Base-by-base conservation (phyloP, 2,329 filamentous ascomycete genomes). In the Beauveria varroae region DNA sequence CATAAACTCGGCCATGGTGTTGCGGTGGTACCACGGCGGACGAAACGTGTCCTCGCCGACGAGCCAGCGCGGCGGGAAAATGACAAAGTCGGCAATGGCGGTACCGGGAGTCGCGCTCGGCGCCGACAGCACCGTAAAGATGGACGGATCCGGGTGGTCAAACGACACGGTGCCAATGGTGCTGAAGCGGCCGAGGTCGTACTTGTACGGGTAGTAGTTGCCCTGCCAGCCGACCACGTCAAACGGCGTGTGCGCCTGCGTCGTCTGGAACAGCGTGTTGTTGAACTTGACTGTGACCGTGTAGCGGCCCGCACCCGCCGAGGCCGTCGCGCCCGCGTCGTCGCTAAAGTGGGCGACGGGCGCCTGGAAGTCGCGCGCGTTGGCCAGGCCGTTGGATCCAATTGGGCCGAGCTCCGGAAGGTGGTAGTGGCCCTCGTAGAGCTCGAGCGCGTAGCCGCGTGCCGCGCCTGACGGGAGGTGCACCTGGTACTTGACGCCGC, bases 171-270 rank as follows among this genome's bases (percentile, higher is more conserved):
- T 85, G 22, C 89, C 89, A 50, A 93, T 86, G 49, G 84, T 85
- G 74, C 87, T 89, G 79, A 91, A 93, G 37, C 88, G 84, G 28
- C 86, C 87, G 1, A 93, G 80, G 68, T 92, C 89, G 75, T 93
- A 93, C 74, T 93, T 93, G 81, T 86, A 91, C 0, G 89, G 89
- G 63, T 88, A 88, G 74, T 91, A 92, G 64, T 85, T 89, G 50
- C 89, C 89, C 69, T 93, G 89, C 89, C 89, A 93, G 3, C 86
- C 88, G 3, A 91, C 89, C 0, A 93, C 84, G 67, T 93, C 89
- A 68, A 91, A 93, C 0, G 89, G 89, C 0, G 86, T 87, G 71
- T 92, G 89, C 12, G 79, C 72, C 73, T 92, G 89, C 47, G 71
- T 78, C 7, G 86, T 86, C 43, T 77, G 75, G 74, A 89, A 91